Evolutionary conservation across 2,329 filamentous ascomycete genomes (phyloP), one percentile per base, ranked within the genome.

Genomic region (Orbilia quercus): DNA sequence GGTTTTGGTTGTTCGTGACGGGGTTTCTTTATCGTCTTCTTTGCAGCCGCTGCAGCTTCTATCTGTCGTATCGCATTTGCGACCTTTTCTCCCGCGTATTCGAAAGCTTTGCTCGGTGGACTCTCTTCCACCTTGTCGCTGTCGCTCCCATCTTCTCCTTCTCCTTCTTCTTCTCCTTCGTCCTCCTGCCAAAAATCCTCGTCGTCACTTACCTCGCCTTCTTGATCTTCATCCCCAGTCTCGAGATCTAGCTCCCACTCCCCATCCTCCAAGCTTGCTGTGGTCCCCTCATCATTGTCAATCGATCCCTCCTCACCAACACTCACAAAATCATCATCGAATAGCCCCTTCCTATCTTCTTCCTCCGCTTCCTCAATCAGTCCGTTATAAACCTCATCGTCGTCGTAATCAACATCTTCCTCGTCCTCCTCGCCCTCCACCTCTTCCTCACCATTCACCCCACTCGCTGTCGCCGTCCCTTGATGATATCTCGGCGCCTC

Each of bases 401-500:
- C 11, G n/a, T n/a, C n/a, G n/a, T n/a, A n/a, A n/a, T n/a, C n/a
- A n/a, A n/a, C n/a, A n/a, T n/a, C n/a, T n/a, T n/a, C n/a, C n/a
- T n/a, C n/a, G n/a, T n/a, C n/a, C 22, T 12, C 34, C 6, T 7
- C 11, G 11, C 22, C 11, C 54, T n/a, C 38, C 22, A 42, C 31
- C 36, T 25, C 36, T 38, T 22, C 44, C 40, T 31, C 28, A 5
- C 28, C 28, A 5, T 31, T 9, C 4, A 9, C 28, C 9, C 4
- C 3, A 20, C 11, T 25, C n/a, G 7, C 44, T 48, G n/a, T n/a
- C 14, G 34, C 40, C n/a, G 40, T 47, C 51, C 59, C 66, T n/a
- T 71, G 31, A n/a, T n/a, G n/a, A 53, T 63, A 71, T 36, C 58
- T 66, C 4, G 60, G 59, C 12, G n/a, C 51, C 48, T 53, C 18